Base-by-base conservation (phyloP, 371 early-diverging fungal species). In the Capillidium heterosporum region DNA sequence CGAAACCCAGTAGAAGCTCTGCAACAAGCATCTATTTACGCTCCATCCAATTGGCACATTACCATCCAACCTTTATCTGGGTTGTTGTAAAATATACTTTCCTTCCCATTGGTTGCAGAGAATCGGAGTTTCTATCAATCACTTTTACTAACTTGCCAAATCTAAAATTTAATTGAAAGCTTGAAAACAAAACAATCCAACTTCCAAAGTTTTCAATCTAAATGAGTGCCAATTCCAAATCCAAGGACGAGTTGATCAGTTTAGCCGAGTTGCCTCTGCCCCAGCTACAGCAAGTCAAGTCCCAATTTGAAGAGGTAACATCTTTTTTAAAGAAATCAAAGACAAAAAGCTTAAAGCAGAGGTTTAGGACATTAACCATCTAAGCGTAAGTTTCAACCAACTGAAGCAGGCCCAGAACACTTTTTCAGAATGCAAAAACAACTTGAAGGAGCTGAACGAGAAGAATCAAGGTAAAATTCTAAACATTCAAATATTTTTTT, bases 351-450 rank as follows among this genome's bases (percentile, higher is more conserved):
- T n/a, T 24, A 21, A 42, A 26, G 8, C 17, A 3, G 23, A 39
- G 1, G 2, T 55, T 42, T 63, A 87, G 84, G 93, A 92, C 77
- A 70, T 95, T 40, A 74, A 75, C 56, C 84, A 81, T 59, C 73
- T 95, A 59, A 87, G 87, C 2, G 69, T 67, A 43, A 89, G 91
- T 8, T 95, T 81, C 60, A 74, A 77, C 2, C 82, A 87, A 65
- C 75, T 95, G 59, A 87, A 85, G 68, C 79, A 80, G 54, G 93
- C 89, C 13, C 91, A 92, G 71, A 72, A 71, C 15, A 80, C 88
- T 56, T 95, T 92, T 68, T 69, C 66, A 39, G 91, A 87, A 59
- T 84, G 91, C 72, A 77, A 76, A 39, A 82, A 80, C 23, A 80
- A 82, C 52, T 47, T 61, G 21, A 27, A 61, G 21, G 46, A 49